phyloP scores from a whole-genome alignment of 176 grass and related monocot genomes.

The Raddia distichophylla region DNA sequence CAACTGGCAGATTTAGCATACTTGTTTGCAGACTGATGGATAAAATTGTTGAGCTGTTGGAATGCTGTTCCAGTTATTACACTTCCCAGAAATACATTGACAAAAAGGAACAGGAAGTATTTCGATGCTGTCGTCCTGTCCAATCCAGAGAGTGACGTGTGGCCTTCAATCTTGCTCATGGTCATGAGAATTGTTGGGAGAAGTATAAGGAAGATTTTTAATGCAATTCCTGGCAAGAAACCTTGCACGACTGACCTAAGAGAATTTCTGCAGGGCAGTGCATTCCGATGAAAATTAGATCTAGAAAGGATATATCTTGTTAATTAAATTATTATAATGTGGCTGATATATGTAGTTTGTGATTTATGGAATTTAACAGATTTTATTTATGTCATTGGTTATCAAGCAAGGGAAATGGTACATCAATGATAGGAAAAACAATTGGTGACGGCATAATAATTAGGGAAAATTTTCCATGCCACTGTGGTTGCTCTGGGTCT shows the following conservation, averaged over 20 bases:
- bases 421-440: background rate
- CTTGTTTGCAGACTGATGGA: conserved; percentile 82
- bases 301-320: conserved; percentile 24
- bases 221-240: conserved; percentile 84
- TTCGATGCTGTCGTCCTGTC: conserved; percentile 81
- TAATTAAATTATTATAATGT: background rate
- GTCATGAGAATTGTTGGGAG: conserved; percentile 89
- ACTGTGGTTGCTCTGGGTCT: no score
- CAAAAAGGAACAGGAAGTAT: conserved; percentile 85
- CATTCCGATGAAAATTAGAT: conserved; percentile 32
- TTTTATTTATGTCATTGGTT: conserved; percentile 4
- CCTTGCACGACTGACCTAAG: conserved; percentile 83
- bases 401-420: conserved; percentile 17
- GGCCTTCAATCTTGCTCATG: conserved; percentile 95
- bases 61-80: conserved; percentile 96
- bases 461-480: no score
- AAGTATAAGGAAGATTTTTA: conserved; percentile 90
- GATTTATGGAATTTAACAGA: background rate
- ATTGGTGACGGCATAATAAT: background rate
- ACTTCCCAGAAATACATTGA: conserved; percentile 93
- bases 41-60: conserved; percentile 85
- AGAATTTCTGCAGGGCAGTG: conserved; percentile 71
- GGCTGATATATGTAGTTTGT: background rate
- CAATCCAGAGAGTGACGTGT: conserved; percentile 72
- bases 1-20: conserved; percentile 38